A percentile compares a stretch with the other conserved stretches of the same genome.
Evolutionary conservation across 2,329 filamentous ascomycete species (phyloP).

Genomic region (Exophiala xenobiotica): DNA sequence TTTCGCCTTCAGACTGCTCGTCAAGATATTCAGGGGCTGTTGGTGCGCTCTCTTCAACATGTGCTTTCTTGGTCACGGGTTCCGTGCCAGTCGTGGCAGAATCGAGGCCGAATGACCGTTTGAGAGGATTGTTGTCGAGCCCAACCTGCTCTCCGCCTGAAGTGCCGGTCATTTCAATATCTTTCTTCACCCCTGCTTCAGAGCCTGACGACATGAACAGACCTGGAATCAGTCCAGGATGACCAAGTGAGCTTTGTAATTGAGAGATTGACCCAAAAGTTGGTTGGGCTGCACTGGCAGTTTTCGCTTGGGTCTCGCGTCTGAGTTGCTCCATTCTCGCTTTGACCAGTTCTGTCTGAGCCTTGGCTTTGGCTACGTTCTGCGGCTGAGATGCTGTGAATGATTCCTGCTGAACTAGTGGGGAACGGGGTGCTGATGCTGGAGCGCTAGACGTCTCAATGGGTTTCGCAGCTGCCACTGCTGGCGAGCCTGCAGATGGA

Average conservation of each 20-base stretch:
- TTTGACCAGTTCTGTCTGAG: slow-evolving; percentile 72
- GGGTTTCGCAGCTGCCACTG: background rate
- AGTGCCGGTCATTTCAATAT: background rate
- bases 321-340: slow-evolving; percentile 76
- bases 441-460: background rate
- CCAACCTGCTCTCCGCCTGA: slow-evolving; percentile 1
- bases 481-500: background rate
- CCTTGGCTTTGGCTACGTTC: slow-evolving; percentile 51
- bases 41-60: slow-evolving; percentile 30
- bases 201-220: slow-evolving; percentile 48
- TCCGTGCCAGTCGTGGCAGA: background rate
- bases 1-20: slow-evolving; percentile 24
- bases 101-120: slow-evolving; percentile 10
- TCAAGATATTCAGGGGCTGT: slow-evolving; percentile 6
- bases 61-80: slow-evolving; percentile 7
- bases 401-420: background rate
- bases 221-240: slow-evolving; percentile 47
- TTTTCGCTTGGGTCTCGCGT: slow-evolving; percentile 46
- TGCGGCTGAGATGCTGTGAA: background rate
- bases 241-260: background rate
- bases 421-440: background rate
- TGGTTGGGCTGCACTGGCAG: background rate
- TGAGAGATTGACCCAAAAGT: slow-evolving; percentile 3
- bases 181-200: background rate
- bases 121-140: background rate